Conservation (phyloP, 306 rosid genomes). For the Leucaena leucocephala region DNA sequence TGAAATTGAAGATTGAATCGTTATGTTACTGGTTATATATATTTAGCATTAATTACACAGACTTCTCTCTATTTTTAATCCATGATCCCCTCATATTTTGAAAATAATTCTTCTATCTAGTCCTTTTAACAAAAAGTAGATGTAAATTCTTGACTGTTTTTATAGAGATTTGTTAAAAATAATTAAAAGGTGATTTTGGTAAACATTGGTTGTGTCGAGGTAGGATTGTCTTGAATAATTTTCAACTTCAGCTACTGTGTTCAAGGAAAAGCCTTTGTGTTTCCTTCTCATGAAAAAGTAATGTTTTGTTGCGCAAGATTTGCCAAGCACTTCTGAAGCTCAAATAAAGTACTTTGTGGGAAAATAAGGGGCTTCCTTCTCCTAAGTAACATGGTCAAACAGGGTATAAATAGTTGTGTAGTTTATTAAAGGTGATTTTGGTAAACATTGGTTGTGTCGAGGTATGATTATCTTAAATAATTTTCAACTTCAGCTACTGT, state of each 20-base stretch:
- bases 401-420: not conserved
- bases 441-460: not conserved
- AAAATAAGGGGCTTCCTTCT: not conserved
- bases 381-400: not conserved
- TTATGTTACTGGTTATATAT: conserved; percentile 6
- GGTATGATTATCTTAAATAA: not conserved
- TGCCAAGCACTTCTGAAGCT: not conserved
- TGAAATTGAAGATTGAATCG: conserved; percentile 29
- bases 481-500: not conserved
- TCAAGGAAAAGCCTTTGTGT: not conserved
- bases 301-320: not conserved
- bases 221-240: not conserved
- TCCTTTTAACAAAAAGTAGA: not conserved
- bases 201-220: not conserved
- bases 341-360: not conserved
- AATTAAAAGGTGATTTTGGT: not conserved
- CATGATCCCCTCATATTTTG: not conserved
- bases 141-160: too few relatives aligned
- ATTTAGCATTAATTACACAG: not conserved
- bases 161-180: too few relatives aligned
- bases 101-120: not conserved
- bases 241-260: not conserved
- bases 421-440: not conserved
- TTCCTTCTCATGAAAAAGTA: not conserved
- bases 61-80: not conserved